Conservation (phyloP, 257 asterid genomes). For the Anisodus acutangulus region DNA sequence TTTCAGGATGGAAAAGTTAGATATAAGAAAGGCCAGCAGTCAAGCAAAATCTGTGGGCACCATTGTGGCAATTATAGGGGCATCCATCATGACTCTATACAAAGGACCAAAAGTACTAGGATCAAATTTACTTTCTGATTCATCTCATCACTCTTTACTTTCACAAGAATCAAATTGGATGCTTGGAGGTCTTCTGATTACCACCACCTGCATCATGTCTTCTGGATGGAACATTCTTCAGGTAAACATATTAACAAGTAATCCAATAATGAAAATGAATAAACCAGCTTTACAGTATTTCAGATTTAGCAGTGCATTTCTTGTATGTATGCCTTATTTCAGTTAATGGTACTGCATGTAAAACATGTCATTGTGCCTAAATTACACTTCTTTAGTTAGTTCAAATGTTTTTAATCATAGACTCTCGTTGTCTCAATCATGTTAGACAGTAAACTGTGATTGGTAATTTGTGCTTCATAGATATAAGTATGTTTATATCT, state of each 20-base stretch:
- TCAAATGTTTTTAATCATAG: too few species aligned
- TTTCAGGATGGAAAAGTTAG: conserved; percentile 42
- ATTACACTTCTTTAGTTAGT: too few species aligned
- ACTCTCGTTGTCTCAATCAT: not conserved
- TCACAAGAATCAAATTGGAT: conserved; percentile 37
- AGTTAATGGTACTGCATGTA: not conserved
- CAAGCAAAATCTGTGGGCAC: conserved; percentile 34
- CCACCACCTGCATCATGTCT: conserved; percentile 30
- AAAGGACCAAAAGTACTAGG: conserved; percentile 34
- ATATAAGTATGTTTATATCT: not conserved
- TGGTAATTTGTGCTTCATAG: not conserved
- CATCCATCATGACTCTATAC: conserved; percentile 38
- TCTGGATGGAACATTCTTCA: conserved; percentile 42
- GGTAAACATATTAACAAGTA: conserved; percentile 29
- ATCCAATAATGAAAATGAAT: conserved; percentile 1
- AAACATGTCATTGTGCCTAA: not conserved
- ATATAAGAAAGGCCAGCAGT: conserved; percentile 32
- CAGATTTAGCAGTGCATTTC: not conserved
- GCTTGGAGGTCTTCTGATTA: conserved; percentile 35
- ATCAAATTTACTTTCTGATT: not conserved
- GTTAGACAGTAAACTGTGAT: not conserved
- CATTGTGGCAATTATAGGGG: conserved; percentile 36
- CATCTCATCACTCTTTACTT: conserved; percentile 15
- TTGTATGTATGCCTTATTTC: not conserved
- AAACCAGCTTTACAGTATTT: not conserved